These are phyloP conservation scores for Monosporozyma aquatica DNA, from an alignment of 805 yeast species.

Conservation along the genomic window DNA sequence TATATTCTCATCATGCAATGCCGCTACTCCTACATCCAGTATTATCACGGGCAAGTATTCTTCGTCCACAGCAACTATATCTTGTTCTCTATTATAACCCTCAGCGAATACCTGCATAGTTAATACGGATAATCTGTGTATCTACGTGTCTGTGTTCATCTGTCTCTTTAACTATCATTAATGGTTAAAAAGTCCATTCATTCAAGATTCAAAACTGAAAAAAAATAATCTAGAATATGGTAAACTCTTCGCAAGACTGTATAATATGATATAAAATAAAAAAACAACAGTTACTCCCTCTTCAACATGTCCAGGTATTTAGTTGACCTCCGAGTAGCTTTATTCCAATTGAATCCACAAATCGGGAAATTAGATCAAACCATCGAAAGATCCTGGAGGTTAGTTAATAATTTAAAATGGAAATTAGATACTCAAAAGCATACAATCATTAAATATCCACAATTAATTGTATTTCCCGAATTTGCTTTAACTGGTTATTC, in stretches of 20 bases:
- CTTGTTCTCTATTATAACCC: constrained; percentile 6
- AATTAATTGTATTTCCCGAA: constrained; percentile 75
- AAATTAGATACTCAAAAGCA: constrained; percentile 1
- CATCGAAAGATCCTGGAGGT: constrained; percentile 35
- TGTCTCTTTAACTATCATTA: too few species aligned
- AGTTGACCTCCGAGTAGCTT: constrained; percentile 50
- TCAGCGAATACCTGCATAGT: constrained; percentile 5
- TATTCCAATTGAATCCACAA: constrained; percentile 58
- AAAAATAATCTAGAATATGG: too few species aligned
- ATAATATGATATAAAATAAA: background rate
- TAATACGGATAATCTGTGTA: background rate
- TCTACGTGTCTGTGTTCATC: background rate
- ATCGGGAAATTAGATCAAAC: constrained; percentile 53
- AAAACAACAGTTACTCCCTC: background rate
- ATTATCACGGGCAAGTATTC: background rate
- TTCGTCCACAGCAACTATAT: background rate
- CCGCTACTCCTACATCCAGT: too few species aligned
- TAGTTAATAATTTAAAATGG: constrained; percentile 30
- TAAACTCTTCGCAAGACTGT: too few species aligned
- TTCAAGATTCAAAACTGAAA: too few species aligned
- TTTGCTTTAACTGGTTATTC: constrained; percentile 79
- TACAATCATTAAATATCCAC: constrained; percentile 32
- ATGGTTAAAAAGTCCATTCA: too few species aligned
- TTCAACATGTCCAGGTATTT: constrained; percentile 1
- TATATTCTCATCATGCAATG: too few species aligned